Evolutionary conservation across 2,329 filamentous ascomycete genomes (phyloP).

Genomic region (Whalleya microplaca): DNA sequence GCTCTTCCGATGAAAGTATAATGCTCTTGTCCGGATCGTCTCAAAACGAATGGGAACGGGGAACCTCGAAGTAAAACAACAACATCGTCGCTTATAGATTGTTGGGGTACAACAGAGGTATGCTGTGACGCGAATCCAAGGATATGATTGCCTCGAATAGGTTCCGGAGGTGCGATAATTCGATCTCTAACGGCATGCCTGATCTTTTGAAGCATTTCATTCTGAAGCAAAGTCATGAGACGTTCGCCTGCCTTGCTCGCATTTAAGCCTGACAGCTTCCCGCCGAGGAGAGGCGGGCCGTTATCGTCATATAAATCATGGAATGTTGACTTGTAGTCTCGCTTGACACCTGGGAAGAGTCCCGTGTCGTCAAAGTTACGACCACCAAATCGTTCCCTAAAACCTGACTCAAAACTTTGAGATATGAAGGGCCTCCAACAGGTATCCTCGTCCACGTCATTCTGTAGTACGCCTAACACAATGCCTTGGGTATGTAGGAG

Average conservation of each 20-base stretch:
- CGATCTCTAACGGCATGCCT: slow-evolving; percentile 1
- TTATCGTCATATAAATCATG: neutral
- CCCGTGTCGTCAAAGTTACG: slow-evolving; percentile 2
- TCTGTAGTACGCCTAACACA: slow-evolving; percentile 3
- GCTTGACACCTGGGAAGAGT: slow-evolving; percentile 7
- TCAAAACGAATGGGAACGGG: slow-evolving; percentile 6
- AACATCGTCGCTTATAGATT: neutral
- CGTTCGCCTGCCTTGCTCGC: slow-evolving; percentile 1
- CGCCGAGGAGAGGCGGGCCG: slow-evolving; percentile 5
- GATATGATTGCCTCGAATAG: slow-evolving; percentile 8
- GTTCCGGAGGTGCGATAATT: slow-evolving; percentile 5
- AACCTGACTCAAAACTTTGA: slow-evolving; percentile 3
- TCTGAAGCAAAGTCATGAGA: slow-evolving; percentile 5
- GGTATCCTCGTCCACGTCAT: slow-evolving; percentile 2
- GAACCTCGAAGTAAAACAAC: slow-evolving; percentile 11
- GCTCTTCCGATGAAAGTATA: slow-evolving; percentile 5
- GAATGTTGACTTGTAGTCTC: slow-evolving; percentile 11
- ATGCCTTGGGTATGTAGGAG: slow-evolving; percentile 5
- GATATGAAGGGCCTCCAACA: slow-evolving; percentile 9
- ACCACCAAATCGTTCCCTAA: slow-evolving; percentile 12
- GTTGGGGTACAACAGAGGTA: neutral
- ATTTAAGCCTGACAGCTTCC: slow-evolving; percentile 2
- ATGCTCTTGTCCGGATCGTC: neutral
- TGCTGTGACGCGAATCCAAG: slow-evolving; percentile 1
- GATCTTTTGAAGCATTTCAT: slow-evolving; percentile 10